Evolutionary conservation across 495 filamentous ascomycete species (phyloP), one percentile per base, ranked within the genome.

Genomic region (Poronia punctata): DNA sequence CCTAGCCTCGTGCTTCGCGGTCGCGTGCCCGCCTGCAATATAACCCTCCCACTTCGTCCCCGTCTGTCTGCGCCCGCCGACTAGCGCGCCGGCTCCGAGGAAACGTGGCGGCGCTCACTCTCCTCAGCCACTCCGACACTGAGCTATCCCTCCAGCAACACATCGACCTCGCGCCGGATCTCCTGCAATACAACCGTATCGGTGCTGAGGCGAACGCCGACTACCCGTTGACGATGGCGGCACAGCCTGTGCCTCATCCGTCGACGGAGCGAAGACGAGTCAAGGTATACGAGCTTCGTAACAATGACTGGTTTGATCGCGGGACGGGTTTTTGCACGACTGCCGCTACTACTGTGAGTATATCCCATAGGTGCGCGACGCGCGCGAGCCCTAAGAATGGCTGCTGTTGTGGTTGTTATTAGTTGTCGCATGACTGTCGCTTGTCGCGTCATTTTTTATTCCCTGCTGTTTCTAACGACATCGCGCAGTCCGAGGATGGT

Each of bases 291-390:
- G 92, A 98, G 68, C 76, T 98, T 48, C 86, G 83, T 54, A 87
- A 95, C 65, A 95, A 92, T 74, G 93, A 98, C 75, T 98, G 92
- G 92, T 95, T 88, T 60, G 92, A 98, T 67, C 74, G 93, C 45
- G 92, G 92, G 36, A 98, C 92, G 14, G 92, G 92, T 31, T 97
- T 96, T 63, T 98, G 92, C 62, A 84, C 75, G 17, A 88, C 87
- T 17, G 75, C 78, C 49, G 78, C 85, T 43, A 65, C 81, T 35
- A 75, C 80, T 61, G 88, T 96, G 78, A 74, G 86, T 69, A 41
- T 46, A 30, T 38, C 35, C 36, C n/a, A 25, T 11, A 12, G 10
- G 19, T 20, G 25, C 29, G 26, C 45, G 40, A 46, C 47, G 29
- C 43, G 37, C 30, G 31, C 31, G 20, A 33, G 9, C 10, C 17